Percentiles rank a stretch among this genome's conserved stretches.
Conservation (phyloP, 2,329 filamentous ascomycete genomes). For the Dothiorella sarmentorum region DNA sequence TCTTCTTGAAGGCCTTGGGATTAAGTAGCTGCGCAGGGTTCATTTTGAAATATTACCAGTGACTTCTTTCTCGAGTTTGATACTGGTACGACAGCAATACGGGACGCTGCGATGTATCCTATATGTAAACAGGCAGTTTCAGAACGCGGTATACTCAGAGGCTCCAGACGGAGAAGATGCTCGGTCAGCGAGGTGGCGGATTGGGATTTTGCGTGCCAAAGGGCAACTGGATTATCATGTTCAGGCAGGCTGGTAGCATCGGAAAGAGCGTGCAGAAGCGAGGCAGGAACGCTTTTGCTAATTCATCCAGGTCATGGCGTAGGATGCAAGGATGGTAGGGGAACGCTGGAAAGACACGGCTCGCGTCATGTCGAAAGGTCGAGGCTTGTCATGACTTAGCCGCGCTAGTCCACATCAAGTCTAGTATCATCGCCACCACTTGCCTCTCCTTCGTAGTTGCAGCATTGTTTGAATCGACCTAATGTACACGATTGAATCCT, state of each 20-base stretch:
- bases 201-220: neutral
- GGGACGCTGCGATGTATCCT: neutral
- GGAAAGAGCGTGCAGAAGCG: neutral
- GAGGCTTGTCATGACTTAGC: no score
- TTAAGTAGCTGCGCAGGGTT: constrained; percentile 36
- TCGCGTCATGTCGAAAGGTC: neutral
- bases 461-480: no score
- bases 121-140: neutral
- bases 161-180: neutral
- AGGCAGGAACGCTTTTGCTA: neutral
- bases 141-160: neutral
- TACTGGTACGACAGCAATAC: neutral
- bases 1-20: constrained; percentile 37
- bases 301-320: neutral
- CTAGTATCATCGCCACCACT: neutral
- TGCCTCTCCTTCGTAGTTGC: neutral
- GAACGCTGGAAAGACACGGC: neutral
- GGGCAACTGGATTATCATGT: neutral
- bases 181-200: constrained; percentile 5
- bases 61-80: neutral
- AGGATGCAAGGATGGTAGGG: neutral
- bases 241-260: neutral
- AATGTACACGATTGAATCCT: neutral
- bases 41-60: constrained; percentile 23
- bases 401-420: no score